Evolutionary conservation across 495 filamentous ascomycete genomes (phyloP), one percentile per base, ranked within the genome.

Genomic region (Geoglossum glabrum): DNA sequence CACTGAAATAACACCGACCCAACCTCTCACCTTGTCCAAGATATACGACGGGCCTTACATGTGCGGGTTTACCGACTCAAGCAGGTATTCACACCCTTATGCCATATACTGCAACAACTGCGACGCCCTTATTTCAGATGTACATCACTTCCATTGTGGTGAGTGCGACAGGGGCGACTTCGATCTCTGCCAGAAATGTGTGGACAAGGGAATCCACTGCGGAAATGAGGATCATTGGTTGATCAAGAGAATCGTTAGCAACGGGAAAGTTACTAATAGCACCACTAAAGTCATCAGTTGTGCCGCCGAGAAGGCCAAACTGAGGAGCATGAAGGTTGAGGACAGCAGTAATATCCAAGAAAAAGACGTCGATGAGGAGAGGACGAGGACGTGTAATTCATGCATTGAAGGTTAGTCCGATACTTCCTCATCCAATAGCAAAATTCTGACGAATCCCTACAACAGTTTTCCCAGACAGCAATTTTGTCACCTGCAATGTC

Each of bases 51-150:
- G 23, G 17, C 23, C 49, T 15, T 28, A 52, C 17, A 31, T 28
- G 13, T 52, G 21, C 19, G 49, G 23, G 25, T 52, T 52, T 28
- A 27, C 61, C 15, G 64, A 66, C 43, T 47, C 58, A 10, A 49
- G 21, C 11, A 15, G 11, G 38, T 36, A 28, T 21, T 52, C 49
- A 27, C 0, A 19, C 3, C 66, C 70, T 23, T 80, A 77, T 67
- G 80, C 77, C 36, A 88, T 98, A 55, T 95, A 84, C 73, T 99
- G 92, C 79, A 95, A 99, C 71, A 77, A 80, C 64, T 99, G 92
- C 65, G 80, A 90, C 57, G 70, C 70, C 25, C 76, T 80, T 34
- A 87, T 96, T 63, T 74, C 81, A 34, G 80, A 87, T 61, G 78
- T 77, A 25, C 17, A 55, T 27, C 92, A 99, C 65, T 99, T 86